A percentile compares a stretch with the other conserved stretches of the same genome.
Conservation (phyloP, 164 flowering plant genomes). For the Amborella trichopoda region DNA sequence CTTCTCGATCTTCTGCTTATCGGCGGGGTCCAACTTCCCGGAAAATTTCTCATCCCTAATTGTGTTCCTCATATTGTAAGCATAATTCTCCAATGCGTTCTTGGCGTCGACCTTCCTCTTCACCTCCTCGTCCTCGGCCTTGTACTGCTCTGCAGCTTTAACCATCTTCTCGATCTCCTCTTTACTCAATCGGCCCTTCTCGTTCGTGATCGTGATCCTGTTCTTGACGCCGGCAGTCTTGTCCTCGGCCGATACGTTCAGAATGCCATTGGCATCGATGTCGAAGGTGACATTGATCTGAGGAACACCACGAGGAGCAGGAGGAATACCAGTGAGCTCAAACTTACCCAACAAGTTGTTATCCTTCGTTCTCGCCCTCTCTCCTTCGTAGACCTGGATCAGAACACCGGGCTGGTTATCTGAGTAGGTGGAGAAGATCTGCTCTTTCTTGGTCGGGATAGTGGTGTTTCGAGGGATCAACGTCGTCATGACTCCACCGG, state of each 20-base stretch:
- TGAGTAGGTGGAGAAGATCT: constrained; percentile 23
- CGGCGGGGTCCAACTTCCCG: constrained; percentile 14
- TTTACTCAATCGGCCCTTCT: constrained; percentile 24
- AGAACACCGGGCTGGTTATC: constrained; percentile 31
- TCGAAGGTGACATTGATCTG: constrained; percentile 29
- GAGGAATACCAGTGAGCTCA: constrained; percentile 27
- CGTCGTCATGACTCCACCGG: constrained; percentile 22
- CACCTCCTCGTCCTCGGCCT: constrained; percentile 31
- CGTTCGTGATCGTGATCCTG: constrained; percentile 34
- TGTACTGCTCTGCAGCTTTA: constrained; percentile 29
- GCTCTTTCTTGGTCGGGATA: constrained; percentile 31
- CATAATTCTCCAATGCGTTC: constrained; percentile 22
- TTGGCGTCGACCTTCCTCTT: constrained; percentile 32
- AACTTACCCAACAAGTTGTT: constrained; percentile 20
- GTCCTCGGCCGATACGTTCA: constrained; percentile 36
- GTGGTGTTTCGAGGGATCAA: constrained; percentile 27
- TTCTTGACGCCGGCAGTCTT: constrained; percentile 33
- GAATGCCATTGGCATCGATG: constrained; percentile 20
- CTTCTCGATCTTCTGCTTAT: constrained; percentile 14
- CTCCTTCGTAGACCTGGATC: constrained; percentile 35
- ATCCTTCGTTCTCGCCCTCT: constrained; percentile 22
- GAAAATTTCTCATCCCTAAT: constrained; percentile 28
- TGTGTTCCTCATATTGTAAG: constrained; percentile 31
- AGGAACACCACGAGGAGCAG: constrained; percentile 35
- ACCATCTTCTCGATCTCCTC: constrained; percentile 30